Percentiles rank a stretch among this genome's conserved stretches.
Evolutionary conservation across 805 yeast genomes (phyloP).

Genomic region (Candida railenensis): DNA sequence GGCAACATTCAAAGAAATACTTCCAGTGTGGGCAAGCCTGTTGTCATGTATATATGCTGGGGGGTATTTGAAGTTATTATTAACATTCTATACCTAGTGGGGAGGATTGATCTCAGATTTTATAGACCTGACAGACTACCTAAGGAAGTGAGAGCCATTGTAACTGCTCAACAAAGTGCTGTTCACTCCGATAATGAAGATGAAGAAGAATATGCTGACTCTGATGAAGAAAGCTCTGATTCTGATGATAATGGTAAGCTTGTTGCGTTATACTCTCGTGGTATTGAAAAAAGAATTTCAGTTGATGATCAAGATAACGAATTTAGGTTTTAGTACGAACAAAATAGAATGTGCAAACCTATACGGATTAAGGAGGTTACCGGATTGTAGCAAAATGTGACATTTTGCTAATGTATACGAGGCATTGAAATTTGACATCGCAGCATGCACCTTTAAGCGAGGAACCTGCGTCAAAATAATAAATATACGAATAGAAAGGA

Average conservation of each 20-base stretch:
- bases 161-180: constrained; percentile 35
- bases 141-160: constrained; percentile 25
- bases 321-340: constrained; percentile 4
- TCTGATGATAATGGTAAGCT: no score
- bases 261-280: background rate
- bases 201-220: constrained; percentile 8
- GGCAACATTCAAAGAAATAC: background rate
- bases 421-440: no score
- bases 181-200: constrained; percentile 21
- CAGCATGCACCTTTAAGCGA: no score
- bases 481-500: no score
- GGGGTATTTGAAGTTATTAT: constrained; percentile 61
- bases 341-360: no score
- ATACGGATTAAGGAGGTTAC: no score
- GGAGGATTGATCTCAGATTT: constrained; percentile 69
- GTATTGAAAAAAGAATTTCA: background rate
- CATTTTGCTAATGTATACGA: no score
- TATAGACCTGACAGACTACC: constrained; percentile 65
- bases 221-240: background rate
- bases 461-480: no score
- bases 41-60: constrained; percentile 64
- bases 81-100: constrained; percentile 51
- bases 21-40: constrained; percentile 12
- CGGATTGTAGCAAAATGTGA: no score
- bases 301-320: constrained; percentile 1